Evolutionary conservation across 2,329 filamentous ascomycete genomes (phyloP).

Genomic region (Ophiostoma himal-ulmi): DNA sequence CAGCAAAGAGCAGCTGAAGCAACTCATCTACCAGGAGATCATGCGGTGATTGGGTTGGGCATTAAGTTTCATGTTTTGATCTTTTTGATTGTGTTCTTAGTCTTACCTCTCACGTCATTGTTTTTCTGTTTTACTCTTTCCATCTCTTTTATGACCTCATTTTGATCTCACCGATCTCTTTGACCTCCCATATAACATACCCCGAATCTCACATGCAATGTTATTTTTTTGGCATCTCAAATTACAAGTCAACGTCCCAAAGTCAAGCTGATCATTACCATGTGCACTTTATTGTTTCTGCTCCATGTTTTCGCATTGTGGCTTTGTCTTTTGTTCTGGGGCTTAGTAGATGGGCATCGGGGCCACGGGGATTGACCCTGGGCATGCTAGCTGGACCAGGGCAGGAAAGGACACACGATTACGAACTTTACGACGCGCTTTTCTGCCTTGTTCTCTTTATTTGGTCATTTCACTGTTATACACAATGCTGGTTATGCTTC

Average conservation of each 20-base stretch:
- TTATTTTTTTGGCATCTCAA: neutral
- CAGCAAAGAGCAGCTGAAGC: slow-evolving; percentile 96
- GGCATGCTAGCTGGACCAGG: slow-evolving; percentile 1
- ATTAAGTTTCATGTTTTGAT: neutral
- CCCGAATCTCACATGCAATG: slow-evolving; percentile 2
- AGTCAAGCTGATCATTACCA: neutral
- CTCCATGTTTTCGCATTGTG: neutral
- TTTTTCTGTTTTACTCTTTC: neutral
- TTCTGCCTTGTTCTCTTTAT: no score
- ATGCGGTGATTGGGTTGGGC: slow-evolving; percentile 48
- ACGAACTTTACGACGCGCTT: neutral
- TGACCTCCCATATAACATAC: slow-evolving; percentile 14
- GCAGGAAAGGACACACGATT: neutral
- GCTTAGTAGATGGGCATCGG: no score
- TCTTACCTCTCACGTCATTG: neutral
- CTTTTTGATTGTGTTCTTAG: neutral
- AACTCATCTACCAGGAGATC: slow-evolving; percentile 96
- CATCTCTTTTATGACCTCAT: neutral
- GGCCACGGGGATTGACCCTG: no score
- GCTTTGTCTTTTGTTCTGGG: neutral
- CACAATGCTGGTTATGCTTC: neutral
- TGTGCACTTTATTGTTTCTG: neutral
- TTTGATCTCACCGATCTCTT: neutral
- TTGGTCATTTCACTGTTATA: neutral
- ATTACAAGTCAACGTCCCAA: neutral